phyloP scores from a whole-genome alignment of 2,329 filamentous ascomycete species.

The Alternaria solani region DNA sequence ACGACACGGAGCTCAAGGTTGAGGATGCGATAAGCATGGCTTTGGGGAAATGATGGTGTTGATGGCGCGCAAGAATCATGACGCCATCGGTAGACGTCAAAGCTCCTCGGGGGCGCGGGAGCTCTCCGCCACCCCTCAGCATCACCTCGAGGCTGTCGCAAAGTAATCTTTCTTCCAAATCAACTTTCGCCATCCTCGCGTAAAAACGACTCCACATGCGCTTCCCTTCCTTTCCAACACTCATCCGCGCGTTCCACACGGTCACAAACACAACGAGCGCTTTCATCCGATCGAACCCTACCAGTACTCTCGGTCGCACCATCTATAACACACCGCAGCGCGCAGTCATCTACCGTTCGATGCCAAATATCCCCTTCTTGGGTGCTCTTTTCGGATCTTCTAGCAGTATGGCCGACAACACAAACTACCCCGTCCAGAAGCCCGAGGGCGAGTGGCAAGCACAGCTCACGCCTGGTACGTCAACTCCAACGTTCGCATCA shows the following conservation, averaged over 20 bases:
- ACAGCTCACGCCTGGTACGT: conserved; percentile 74
- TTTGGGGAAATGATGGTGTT: not conserved
- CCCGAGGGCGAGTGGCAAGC: conserved; percentile 87
- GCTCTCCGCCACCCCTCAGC: conserved; percentile 38
- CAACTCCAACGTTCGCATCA: not conserved
- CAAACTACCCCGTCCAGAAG: conserved; percentile 83
- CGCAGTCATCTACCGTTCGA: conserved; percentile 57
- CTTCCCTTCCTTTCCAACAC: conserved; percentile 56
- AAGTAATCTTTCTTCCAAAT: conserved; percentile 5
- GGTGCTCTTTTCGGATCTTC: conserved; percentile 75
- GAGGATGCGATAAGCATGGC: not conserved
- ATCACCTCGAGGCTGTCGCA: conserved; percentile 8
- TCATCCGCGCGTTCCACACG: conserved; percentile 58
- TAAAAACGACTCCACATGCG: conserved; percentile 53
- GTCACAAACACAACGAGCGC: conserved; percentile 56
- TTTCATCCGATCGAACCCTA: conserved; percentile 42
- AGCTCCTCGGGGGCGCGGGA: conserved; percentile 37
- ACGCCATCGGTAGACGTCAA: conserved; percentile 38
- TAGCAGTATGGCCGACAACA: conserved; percentile 58
- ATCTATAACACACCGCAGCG: conserved; percentile 40
- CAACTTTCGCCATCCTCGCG: not conserved
- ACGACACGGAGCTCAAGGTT: not conserved
- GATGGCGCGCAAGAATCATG: conserved; percentile 25
- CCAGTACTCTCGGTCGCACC: conserved; percentile 48
- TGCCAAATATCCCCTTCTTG: conserved; percentile 81